phyloP scores from a whole-genome alignment of 2,329 filamentous ascomycete species.

The Thelonectria olida region DNA sequence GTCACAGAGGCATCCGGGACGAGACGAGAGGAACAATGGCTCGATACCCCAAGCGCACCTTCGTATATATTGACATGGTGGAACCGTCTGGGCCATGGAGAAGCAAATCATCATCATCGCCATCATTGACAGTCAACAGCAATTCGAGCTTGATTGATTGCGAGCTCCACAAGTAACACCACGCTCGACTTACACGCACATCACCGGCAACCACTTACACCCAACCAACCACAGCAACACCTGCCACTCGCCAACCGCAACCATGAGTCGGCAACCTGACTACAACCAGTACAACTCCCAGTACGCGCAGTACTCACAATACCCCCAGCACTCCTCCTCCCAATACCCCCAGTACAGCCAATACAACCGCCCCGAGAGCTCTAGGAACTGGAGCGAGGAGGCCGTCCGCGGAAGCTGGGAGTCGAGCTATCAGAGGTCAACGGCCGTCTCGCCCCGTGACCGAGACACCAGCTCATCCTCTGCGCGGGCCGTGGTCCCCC shows the following conservation, averaged over 20 bases:
- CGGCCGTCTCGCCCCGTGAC: slow-evolving; percentile 32
- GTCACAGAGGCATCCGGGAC: not conserved
- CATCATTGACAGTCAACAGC: not conserved
- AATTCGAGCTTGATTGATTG: no score
- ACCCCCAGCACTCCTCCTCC: no score
- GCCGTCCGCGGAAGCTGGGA: slow-evolving; percentile 39
- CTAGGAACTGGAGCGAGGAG: slow-evolving; percentile 41
- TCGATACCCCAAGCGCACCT: slow-evolving; percentile 3
- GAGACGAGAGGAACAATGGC: not conserved
- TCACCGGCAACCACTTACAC: slow-evolving; percentile 25
- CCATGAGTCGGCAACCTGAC: slow-evolving; percentile 31
- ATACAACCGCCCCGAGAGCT: slow-evolving; percentile 32
- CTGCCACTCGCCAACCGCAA: slow-evolving; percentile 9
- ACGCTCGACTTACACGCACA: not conserved
- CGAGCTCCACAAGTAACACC: no score
- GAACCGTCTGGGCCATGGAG: not conserved
- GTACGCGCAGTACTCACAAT: not conserved
- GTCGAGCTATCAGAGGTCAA: slow-evolving; percentile 34
- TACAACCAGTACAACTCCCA: not conserved
- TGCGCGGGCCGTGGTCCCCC: slow-evolving; percentile 21
- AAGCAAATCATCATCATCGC: not conserved
- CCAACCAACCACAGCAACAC: not conserved
- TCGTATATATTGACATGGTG: slow-evolving; percentile 26
- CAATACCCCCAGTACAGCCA: not conserved
- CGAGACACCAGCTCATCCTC: slow-evolving; percentile 29